Evolutionary conservation across 108 stramenopile species (phyloP).

Genomic region (Nitzschia sp.): DNA sequence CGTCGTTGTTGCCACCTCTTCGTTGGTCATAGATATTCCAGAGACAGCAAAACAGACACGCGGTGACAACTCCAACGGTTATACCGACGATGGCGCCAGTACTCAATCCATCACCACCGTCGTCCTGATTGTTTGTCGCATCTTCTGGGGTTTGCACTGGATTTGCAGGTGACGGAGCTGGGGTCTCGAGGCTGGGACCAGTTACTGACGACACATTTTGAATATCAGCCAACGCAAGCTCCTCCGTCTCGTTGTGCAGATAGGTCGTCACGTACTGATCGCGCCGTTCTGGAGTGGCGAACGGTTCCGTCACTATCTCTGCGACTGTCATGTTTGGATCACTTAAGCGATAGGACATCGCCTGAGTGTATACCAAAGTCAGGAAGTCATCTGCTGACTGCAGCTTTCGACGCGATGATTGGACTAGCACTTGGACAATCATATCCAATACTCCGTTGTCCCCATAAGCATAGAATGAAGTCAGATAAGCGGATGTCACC

Average conservation of each 20-base stretch:
- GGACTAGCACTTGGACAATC: neutral
- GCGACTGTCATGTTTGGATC: neutral
- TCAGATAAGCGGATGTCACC: constrained; percentile 2
- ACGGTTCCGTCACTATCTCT: constrained; percentile 2
- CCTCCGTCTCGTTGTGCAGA: neutral
- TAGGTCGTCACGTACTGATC: neutral
- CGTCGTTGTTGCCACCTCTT: neutral
- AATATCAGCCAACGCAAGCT: neutral
- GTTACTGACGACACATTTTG: neutral
- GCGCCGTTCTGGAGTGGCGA: neutral
- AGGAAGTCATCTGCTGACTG: neutral
- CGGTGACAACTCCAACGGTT: neutral
- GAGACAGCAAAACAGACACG: neutral
- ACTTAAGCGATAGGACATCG: constrained; percentile 1
- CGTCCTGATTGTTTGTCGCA: neutral
- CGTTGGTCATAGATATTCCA: no score
- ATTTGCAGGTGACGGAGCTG: no score
- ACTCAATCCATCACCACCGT: neutral
- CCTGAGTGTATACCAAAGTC: constrained; percentile 1
- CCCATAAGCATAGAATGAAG: neutral
- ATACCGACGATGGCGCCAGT: no score
- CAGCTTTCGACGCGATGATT: neutral
- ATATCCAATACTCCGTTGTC: neutral
- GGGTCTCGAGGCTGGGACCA: neutral
- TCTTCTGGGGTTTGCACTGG: no score